phyloP scores from a whole-genome alignment of 257 asterid species.

The Craterostigma plantagineum region DNA sequence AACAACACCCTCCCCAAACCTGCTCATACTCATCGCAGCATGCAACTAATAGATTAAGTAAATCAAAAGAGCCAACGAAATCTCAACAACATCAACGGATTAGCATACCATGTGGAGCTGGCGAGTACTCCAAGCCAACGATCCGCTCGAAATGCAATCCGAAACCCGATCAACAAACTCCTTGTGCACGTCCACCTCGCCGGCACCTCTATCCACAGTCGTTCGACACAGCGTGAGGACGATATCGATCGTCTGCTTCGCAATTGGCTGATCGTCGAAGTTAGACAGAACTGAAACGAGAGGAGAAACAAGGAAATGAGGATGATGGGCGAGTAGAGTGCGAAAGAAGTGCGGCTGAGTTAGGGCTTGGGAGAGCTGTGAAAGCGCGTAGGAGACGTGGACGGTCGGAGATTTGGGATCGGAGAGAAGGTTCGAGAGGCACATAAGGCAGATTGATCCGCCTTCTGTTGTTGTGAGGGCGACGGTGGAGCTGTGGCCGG shows the following conservation, averaged over 20 bases:
- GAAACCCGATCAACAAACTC: slow-evolving; percentile 63
- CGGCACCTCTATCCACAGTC: slow-evolving; percentile 11
- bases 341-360: slow-evolving; percentile 53
- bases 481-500: slow-evolving; percentile 60
- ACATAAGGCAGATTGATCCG: slow-evolving; percentile 76
- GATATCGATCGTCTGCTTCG: slow-evolving; percentile 52
- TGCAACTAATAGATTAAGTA: background rate
- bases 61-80: background rate
- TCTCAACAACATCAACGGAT: background rate
- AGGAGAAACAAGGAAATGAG: slow-evolving; percentile 80
- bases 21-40: background rate
- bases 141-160: slow-evolving; percentile 38
- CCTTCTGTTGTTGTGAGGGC: slow-evolving; percentile 56
- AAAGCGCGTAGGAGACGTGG: slow-evolving; percentile 82
- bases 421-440: slow-evolving; percentile 67
- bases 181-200: slow-evolving; percentile 24
- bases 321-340: slow-evolving; percentile 39
- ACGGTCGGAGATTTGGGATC: slow-evolving; percentile 61
- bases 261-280: slow-evolving; percentile 57
- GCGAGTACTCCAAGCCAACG: slow-evolving; percentile 64
- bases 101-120: slow-evolving; percentile 51
- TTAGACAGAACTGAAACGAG: slow-evolving; percentile 37
- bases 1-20: background rate
- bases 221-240: slow-evolving; percentile 33
- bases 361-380: slow-evolving; percentile 69